Percentiles rank a stretch among this genome's conserved stretches.
These are phyloP conservation scores for Eucalyptus regnans DNA, from an alignment of 345 rosid species.

Conservation along the genomic window DNA sequence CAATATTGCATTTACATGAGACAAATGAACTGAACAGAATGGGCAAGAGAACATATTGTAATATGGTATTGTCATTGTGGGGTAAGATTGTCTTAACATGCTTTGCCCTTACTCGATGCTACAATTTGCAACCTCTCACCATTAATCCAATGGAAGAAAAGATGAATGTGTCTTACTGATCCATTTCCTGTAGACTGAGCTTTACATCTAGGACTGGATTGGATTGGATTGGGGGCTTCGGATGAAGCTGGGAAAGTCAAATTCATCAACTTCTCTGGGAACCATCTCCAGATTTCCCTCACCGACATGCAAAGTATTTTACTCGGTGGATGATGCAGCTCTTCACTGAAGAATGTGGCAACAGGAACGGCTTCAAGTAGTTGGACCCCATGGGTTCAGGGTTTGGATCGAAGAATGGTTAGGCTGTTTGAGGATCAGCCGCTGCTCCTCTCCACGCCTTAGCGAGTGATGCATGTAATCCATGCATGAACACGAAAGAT, in stretches of 20 bases:
- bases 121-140: not conserved
- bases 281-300: not conserved
- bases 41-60: too few relatives aligned
- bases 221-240: not conserved
- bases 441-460: accelerated
- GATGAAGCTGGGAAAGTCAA: not conserved
- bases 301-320: not conserved
- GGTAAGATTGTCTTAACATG: not conserved
- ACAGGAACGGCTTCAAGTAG: too few relatives aligned
- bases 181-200: not conserved
- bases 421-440: too few relatives aligned
- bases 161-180: not conserved
- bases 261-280: not conserved
- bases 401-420: too few relatives aligned
- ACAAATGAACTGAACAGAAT: not conserved
- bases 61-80: accelerated
- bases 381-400: too few relatives aligned
- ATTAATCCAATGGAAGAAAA: not conserved
- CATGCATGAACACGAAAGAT: too few relatives aligned
- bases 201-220: too few relatives aligned
- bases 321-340: too few relatives aligned
- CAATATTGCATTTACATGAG: not conserved
- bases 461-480: too few relatives aligned
- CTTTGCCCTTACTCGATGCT: not conserved
- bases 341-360: too few relatives aligned